These are phyloP conservation scores for Tylopilus sp. DNA, from an alignment of 768 basidiomycete species.

Conservation along the genomic window DNA sequence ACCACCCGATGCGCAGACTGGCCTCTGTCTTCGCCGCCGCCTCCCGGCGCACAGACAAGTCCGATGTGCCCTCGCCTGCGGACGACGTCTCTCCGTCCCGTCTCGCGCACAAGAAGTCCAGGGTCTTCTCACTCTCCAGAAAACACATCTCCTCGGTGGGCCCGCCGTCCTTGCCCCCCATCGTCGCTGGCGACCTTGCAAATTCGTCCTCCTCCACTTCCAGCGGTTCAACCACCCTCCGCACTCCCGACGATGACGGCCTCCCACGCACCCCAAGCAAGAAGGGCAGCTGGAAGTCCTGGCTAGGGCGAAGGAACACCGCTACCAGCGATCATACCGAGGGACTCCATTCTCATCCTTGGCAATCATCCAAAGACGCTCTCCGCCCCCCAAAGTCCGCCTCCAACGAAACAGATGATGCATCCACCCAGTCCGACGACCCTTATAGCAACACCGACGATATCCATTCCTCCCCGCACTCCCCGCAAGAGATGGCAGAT, in stretches of 20 bases:
- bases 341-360: conserved; percentile 26
- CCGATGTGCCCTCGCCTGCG: conserved; percentile 14
- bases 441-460: conserved; percentile 26
- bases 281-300: conserved; percentile 55
- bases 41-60: conserved; percentile 34
- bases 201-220: conserved; percentile 62
- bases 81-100: conserved; percentile 12
- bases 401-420: conserved; percentile 30
- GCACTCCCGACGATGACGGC: conserved; percentile 59
- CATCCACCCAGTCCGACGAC: conserved; percentile 38
- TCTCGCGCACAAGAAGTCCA: conserved; percentile 22
- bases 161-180: conserved; percentile 17
- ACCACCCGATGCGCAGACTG: conserved; percentile 58
- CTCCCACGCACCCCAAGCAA: conserved; percentile 32
- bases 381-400: conserved; percentile 22
- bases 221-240: conserved; percentile 49
- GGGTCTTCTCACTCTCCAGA: conserved; percentile 29
- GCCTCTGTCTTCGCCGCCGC: conserved; percentile 53
- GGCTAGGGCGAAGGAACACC: conserved; percentile 44
- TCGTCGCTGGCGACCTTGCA: conserved; percentile 33
- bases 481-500: conserved; percentile 28
- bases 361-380: conserved; percentile 29
- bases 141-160: conserved; percentile 18
- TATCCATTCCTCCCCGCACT: conserved; percentile 8
- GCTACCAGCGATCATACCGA: conserved; percentile 26